These are phyloP conservation scores for Blastobotrys attinorum DNA, from an alignment of 805 yeast genomes.

Conservation along the genomic window DNA sequence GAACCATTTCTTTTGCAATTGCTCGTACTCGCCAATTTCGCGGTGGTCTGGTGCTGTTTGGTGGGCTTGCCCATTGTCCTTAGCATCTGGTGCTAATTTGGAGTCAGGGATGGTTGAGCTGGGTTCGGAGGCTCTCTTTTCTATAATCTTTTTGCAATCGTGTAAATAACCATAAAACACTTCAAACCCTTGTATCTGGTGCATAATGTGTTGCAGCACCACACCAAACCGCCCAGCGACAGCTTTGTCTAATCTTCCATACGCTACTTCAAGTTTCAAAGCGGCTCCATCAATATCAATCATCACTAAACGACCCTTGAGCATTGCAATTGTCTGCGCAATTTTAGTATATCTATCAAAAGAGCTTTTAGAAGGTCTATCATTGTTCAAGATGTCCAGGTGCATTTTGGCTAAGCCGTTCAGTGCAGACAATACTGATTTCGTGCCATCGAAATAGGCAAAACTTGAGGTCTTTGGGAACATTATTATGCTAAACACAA, in stretches of 20 bases:
- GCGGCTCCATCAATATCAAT: constrained; percentile 17
- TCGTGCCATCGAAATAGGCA: constrained; percentile 14
- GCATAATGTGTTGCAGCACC: constrained; percentile 6
- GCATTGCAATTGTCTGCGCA: not conserved
- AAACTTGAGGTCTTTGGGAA: constrained; percentile 24
- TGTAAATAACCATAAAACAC: not conserved
- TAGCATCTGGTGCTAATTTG: no score
- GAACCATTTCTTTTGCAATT: constrained; percentile 1
- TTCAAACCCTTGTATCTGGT: not conserved
- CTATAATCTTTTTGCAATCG: not conserved
- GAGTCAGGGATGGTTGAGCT: no score
- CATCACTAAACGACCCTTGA: constrained; percentile 4
- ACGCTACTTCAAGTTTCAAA: constrained; percentile 18
- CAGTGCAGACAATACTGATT: constrained; percentile 14
- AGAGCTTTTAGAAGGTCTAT: constrained; percentile 14
- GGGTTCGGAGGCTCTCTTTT: constrained; percentile 13
- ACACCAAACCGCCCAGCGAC: not conserved
- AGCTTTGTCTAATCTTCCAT: constrained; percentile 3
- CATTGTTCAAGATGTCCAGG: constrained; percentile 7
- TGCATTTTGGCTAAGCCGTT: constrained; percentile 5
- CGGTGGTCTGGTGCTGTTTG: not conserved
- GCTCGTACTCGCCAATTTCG: constrained; percentile 1
- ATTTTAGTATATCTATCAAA: constrained; percentile 7
- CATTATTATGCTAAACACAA: constrained; percentile 18
- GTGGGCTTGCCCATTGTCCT: constrained; percentile 15